phyloP scores from a whole-genome alignment of 257 asterid species.

The Salvia miltiorrhiza region DNA sequence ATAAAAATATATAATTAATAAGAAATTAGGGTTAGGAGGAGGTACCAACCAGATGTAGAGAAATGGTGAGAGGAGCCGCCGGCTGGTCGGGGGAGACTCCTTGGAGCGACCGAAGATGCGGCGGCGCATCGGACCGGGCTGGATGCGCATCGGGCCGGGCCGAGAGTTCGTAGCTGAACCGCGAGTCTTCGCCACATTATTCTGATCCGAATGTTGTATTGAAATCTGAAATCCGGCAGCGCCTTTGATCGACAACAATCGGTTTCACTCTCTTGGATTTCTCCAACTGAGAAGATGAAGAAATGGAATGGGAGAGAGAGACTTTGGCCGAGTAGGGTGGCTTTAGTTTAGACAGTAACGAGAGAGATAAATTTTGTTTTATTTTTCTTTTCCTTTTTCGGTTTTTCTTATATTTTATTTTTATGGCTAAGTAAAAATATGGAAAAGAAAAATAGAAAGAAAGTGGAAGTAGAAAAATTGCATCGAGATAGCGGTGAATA shows the following conservation, averaged over 20 bases:
- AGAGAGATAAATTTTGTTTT: not conserved
- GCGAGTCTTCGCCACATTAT: constrained; percentile 49
- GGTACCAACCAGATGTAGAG: constrained; percentile 34
- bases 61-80: constrained; percentile 31
- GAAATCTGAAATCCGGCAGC: constrained; percentile 17
- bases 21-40: constrained; percentile 12
- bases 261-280: not conserved
- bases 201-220: constrained; percentile 4
- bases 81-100: constrained; percentile 19
- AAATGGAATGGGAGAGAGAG: not conserved
- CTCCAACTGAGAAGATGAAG: not conserved
- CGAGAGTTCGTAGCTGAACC: constrained; percentile 30
- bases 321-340: constrained; percentile 17
- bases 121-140: constrained; percentile 18
- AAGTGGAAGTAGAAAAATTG: too few relatives aligned
- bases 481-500: too few relatives aligned
- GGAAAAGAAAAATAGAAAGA: not conserved
- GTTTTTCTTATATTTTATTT: not conserved
- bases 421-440: not conserved
- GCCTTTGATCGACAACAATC: constrained; percentile 1
- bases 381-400: not conserved
- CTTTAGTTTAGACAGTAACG: constrained; percentile 10
- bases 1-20: not conserved
- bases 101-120: constrained; percentile 20
- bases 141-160: constrained; percentile 28